These are phyloP conservation scores for Diaporthe citri DNA, from an alignment of 2,329 filamentous ascomycete genomes.

Conservation along the genomic window DNA sequence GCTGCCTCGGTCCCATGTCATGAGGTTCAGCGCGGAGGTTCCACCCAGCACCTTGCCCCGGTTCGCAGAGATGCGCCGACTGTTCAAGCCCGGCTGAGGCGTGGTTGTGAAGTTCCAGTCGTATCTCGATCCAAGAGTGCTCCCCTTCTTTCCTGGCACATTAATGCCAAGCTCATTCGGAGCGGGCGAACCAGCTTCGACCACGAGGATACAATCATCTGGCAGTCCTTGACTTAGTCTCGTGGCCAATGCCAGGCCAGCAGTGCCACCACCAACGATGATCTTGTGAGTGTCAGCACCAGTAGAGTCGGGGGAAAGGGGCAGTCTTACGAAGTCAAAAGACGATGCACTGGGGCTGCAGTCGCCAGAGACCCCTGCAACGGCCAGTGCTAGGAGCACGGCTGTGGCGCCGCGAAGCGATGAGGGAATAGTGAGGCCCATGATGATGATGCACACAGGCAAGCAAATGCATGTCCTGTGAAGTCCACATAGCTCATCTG, in stretches of 20 bases:
- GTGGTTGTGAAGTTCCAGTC: constrained; percentile 59
- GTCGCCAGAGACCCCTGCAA: constrained; percentile 6
- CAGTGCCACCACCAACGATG: constrained; percentile 67
- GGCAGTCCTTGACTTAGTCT: constrained; percentile 56
- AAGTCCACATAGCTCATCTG: not conserved
- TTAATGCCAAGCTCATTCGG: constrained; percentile 47
- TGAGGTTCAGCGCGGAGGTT: constrained; percentile 70
- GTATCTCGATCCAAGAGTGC: constrained; percentile 50
- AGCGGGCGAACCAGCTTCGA: constrained; percentile 55
- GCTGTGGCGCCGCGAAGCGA: constrained; percentile 1
- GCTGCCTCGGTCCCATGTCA: constrained; percentile 64
- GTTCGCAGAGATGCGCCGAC: constrained; percentile 56
- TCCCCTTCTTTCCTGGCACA: constrained; percentile 54
- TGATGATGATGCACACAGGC: not conserved
- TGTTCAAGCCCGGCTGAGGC: constrained; percentile 53
- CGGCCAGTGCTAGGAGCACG: constrained; percentile 3
- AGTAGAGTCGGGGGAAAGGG: not conserved
- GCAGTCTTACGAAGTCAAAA: constrained; percentile 16
- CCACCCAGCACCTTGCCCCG: constrained; percentile 70
- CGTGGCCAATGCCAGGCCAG: constrained; percentile 64
- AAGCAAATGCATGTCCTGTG: constrained; percentile 1
- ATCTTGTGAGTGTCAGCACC: constrained; percentile 43
- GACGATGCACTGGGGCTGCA: constrained; percentile 8
- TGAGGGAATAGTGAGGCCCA: constrained; percentile 7
- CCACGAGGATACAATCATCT: constrained; percentile 55